Base-by-base conservation (phyloP, 495 filamentous ascomycete species). In the Xylaria curta region DNA sequence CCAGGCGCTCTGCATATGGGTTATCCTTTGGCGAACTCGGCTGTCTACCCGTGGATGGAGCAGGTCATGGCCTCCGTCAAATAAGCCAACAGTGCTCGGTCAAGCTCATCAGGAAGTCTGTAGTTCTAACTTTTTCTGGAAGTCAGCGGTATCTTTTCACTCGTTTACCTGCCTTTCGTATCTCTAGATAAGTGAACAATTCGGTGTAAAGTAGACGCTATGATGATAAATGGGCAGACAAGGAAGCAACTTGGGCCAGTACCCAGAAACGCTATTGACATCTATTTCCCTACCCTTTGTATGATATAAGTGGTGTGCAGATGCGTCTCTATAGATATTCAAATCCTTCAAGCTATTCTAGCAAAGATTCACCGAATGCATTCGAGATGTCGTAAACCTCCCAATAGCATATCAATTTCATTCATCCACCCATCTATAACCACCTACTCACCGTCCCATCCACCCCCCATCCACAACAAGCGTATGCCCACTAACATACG, bases 381-480 rank as follows among this genome's bases (percentile, higher is more conserved):
- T 54, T 28, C 53, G 53, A 31, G 13, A 31, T 56, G 5, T 56
- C 53, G 7, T 17, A 8, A 31, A 56, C 6, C 1, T 17, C 26
- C 24, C 4, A 31, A 51, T 28, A 3, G n/a, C 8, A 40, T 5
- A 38, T 38, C 5, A 8, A 26, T 26, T 15, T 36, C 13, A 42
- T 26, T 40, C 8, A 24, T 38, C 1, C 42, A 46, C 42, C 3
- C 0, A 12, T 64, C 40, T 17, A 13, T 61, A 31, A 24, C 8
- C 17, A 3, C 28, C n/a, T n/a, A 17, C 74, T 81, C 83, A 97
- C 84, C 94, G 84, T 9, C 93, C 93, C 94, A 97, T 97, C 94
- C 94, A 97, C 46, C 95, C 94, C 33, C 95, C 95, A 84, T 97
- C 94, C 56, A 97, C 93, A 6, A 92, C 89, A 70, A 97, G 72